Evolutionary conservation across 257 asterid species (phyloP).

Genomic region (Nicotiana obtusifolia): DNA sequence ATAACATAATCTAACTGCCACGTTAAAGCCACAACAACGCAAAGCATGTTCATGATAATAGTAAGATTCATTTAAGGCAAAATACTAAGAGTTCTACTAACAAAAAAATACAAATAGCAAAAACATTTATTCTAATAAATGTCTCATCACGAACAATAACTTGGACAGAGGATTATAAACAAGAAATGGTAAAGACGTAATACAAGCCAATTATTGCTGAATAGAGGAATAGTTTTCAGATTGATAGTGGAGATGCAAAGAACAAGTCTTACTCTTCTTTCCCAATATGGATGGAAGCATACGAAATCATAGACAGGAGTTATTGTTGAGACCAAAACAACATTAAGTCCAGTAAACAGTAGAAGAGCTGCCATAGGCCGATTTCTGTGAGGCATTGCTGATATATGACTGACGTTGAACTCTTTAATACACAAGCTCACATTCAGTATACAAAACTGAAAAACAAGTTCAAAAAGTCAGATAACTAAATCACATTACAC

Average conservation of each 20-base stretch:
- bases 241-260: neutral
- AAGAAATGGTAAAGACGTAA: neutral
- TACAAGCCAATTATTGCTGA: neutral
- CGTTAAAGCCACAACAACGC: neutral
- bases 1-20: neutral
- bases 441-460: neutral
- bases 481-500: neutral
- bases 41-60: neutral
- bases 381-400: conserved; percentile 74
- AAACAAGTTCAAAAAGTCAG: neutral
- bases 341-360: conserved; percentile 80
- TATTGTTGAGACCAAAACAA: conserved; percentile 60
- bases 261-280: conserved; percentile 60
- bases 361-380: conserved; percentile 81
- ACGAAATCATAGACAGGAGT: conserved; percentile 81
- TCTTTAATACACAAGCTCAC: neutral
- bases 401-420: neutral
- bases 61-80: neutral
- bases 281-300: conserved; percentile 96
- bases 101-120: neutral
- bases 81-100: neutral
- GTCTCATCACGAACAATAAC: neutral
- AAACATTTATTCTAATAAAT: neutral
- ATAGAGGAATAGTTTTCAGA: neutral
- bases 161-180: neutral